These are phyloP conservation scores for Achaetomium macrosporum DNA, from an alignment of 2,329 filamentous ascomycete genomes.

Conservation along the genomic window DNA sequence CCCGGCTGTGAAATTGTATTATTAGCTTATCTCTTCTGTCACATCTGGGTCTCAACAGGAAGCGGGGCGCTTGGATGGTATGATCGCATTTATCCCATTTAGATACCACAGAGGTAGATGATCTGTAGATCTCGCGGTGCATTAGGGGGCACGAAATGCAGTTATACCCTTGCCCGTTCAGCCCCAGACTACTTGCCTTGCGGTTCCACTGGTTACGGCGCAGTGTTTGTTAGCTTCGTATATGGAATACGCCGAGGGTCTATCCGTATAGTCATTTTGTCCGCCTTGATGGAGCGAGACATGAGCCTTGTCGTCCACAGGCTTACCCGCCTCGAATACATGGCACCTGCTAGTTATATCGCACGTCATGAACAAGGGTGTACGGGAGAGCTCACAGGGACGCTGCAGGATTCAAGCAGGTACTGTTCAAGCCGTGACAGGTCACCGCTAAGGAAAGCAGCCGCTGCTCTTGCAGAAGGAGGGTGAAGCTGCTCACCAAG, in stretches of 20 bases:
- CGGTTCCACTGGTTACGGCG: not conserved
- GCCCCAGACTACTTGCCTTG: not conserved
- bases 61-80: conserved; percentile 5
- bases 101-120: not conserved
- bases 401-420: not conserved
- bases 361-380: too few species aligned
- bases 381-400: not conserved
- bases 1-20: not conserved
- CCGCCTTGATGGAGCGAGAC: conserved; percentile 8
- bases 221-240: not conserved
- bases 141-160: conserved; percentile 1
- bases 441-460: conserved; percentile 8
- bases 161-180: not conserved
- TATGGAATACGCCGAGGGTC: not conserved
- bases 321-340: conserved; percentile 9
- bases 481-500: conserved; percentile 19
- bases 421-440: not conserved
- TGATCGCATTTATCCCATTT: conserved; percentile 1
- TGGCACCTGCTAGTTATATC: not conserved
- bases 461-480: not conserved
- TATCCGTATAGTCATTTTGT: conserved; percentile 9
- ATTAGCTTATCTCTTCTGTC: not conserved
- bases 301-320: conserved; percentile 7
- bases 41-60: not conserved
- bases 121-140: not conserved